Percentiles rank a stretch among this genome's conserved stretches.
These are phyloP conservation scores for Puccinia hordei DNA, from an alignment of 1,284 basidiomycete genomes.

Conservation along the genomic window DNA sequence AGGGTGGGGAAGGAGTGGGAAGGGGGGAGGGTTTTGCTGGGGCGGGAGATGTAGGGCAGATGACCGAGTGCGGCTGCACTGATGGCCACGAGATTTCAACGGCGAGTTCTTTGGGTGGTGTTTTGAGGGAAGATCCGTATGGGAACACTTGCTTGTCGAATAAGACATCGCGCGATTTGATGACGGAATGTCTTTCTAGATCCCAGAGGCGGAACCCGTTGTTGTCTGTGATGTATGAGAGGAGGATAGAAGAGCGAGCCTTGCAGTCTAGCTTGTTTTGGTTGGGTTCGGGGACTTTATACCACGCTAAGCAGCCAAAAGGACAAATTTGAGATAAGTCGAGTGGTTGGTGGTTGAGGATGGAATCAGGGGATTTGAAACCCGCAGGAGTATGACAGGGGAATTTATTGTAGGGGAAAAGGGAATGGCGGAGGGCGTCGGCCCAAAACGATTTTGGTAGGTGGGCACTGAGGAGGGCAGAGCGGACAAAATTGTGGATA, in stretches of 20 bases:
- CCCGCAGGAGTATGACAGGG: slow-evolving; percentile 10
- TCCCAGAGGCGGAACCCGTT: slow-evolving; percentile 12
- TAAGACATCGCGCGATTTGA: not conserved
- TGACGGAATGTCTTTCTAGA: not conserved
- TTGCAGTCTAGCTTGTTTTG: not conserved
- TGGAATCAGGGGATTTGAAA: not conserved
- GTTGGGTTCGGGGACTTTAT: not conserved
- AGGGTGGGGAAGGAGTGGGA: not conserved
- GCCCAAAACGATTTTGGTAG: not conserved
- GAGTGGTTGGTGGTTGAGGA: not conserved
- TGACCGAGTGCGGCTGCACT: no score
- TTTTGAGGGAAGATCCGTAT: not conserved
- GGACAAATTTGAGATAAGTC: no score
- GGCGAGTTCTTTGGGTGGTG: not conserved
- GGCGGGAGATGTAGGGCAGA: no score
- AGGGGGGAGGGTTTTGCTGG: no score
- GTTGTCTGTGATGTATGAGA: not conserved
- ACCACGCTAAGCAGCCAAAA: not conserved
- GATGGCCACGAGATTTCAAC: not conserved
- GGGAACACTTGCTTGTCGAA: not conserved
- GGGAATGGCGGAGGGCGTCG: slow-evolving; percentile 3
- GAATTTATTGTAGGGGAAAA: not conserved
- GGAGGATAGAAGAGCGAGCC: not conserved
- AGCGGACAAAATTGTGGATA: no score
- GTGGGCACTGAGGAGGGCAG: no score